phyloP scores from a whole-genome alignment of 2,329 filamentous ascomycete species.

The Ascochyta pisi region DNA sequence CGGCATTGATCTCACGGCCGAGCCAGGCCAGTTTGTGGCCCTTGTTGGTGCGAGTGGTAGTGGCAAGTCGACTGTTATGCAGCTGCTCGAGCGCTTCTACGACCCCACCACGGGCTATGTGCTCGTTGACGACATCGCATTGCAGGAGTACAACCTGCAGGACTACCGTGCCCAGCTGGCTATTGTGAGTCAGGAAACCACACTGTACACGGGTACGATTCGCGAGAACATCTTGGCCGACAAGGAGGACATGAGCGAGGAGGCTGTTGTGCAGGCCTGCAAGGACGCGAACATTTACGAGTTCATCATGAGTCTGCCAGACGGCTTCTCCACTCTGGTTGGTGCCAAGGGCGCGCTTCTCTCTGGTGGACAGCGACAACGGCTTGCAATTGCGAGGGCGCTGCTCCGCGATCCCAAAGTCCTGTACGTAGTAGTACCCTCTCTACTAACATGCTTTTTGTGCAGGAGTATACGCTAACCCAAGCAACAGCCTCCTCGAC shows the following conservation, averaged over 20 bases:
- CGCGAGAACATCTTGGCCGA: constrained; percentile 79
- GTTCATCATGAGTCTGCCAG: constrained; percentile 52
- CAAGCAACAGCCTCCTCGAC: constrained; percentile 39
- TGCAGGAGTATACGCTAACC: constrained; percentile 64
- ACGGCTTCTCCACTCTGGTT: constrained; percentile 84
- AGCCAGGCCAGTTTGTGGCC: constrained; percentile 83
- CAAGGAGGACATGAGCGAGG: constrained; percentile 71
- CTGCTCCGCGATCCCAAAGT: constrained; percentile 92
- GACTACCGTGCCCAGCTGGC: constrained; percentile 85
- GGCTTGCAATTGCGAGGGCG: constrained; percentile 90
- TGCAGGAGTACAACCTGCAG: constrained; percentile 77
- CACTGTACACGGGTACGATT: constrained; percentile 91
- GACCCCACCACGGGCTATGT: constrained; percentile 83
- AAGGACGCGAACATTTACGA: constrained; percentile 63
- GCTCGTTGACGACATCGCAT: constrained; percentile 82
- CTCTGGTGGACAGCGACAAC: constrained; percentile 88
- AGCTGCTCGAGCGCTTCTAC: constrained; percentile 92
- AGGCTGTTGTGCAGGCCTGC: constrained; percentile 77
- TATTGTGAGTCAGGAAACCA: constrained; percentile 95
- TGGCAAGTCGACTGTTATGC: constrained; percentile 93
- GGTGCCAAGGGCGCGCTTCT: constrained; percentile 76
- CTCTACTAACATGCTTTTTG: constrained; percentile 73
- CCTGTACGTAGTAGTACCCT: constrained; percentile 66
- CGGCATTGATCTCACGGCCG: constrained; percentile 76
- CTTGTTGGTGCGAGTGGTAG: constrained; percentile 94